A percentile compares a stretch with the other conserved stretches of the same genome.
Evolutionary conservation across 192 early-diverging fungal genomes (phyloP).

Genomic region (Backusella morwellensis): DNA sequence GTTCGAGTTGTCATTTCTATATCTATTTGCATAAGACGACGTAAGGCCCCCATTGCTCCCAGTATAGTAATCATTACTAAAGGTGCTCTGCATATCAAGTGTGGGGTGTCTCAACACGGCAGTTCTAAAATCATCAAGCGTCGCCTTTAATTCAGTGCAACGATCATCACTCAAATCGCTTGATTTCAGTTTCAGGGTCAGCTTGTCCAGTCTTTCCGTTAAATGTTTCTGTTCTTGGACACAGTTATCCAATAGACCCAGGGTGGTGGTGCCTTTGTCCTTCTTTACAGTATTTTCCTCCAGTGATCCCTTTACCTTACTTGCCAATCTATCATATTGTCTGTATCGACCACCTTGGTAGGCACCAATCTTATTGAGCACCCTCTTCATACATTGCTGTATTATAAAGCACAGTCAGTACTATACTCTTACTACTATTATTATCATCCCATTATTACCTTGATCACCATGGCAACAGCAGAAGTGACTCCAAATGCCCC

Average conservation of each 20-base stretch:
- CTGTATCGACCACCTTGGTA: not conserved
- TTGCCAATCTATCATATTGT: not conserved
- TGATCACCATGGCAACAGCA: constrained; percentile 15
- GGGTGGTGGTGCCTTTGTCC: not conserved
- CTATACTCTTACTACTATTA: not conserved
- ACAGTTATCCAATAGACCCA: not conserved
- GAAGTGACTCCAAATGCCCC: constrained; percentile 16
- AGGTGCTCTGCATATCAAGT: not conserved
- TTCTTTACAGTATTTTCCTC: not conserved
- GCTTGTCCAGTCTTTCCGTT: not conserved
- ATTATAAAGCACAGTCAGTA: not conserved
- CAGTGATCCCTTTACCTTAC: not conserved
- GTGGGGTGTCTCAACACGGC: not conserved
- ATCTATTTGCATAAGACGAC: not conserved
- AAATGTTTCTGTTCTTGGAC: constrained; percentile 1
- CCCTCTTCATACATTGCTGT: not conserved
- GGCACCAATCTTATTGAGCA: not conserved
- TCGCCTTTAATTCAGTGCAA: not conserved
- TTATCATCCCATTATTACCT: constrained; percentile 10
- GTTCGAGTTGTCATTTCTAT: not conserved
- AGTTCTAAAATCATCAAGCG: not conserved
- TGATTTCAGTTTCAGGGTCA: constrained; percentile 1
- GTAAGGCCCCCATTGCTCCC: not conserved
- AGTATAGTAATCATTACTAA: not conserved
- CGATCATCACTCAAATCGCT: not conserved